Evolutionary conservation across 1,284 basidiomycete species (phyloP), one percentile per base, ranked within the genome.

Genomic region (Cutaneotrichosporon dermatis): DNA sequence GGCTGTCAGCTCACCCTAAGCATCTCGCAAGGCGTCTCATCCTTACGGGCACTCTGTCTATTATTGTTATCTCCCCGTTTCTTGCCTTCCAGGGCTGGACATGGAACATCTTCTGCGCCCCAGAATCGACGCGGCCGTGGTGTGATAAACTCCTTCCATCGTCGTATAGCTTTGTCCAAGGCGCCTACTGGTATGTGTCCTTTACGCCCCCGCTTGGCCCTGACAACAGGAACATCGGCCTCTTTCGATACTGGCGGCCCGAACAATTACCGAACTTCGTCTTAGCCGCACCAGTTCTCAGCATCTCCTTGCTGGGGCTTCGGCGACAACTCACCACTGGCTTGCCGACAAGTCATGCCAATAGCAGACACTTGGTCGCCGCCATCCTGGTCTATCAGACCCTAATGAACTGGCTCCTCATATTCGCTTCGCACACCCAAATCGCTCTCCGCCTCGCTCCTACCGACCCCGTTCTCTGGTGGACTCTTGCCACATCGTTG

Each of bases 251-350:
- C 77, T 99, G 92, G 92, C 86, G 87, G 0, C 58, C 80, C 4
- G 78, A 83, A 35, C 94, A 98, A 74, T 64, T 91, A 2, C 95
- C 95, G 37, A 97, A 98, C 76, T 90, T 98, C 73, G 59, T 88
- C 54, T 81, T 98, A 44, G 87, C 89, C 1, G 71, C 84, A 0
- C 95, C 95, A 0, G 83, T 89, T 0, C 80, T 91, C 48, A 44
- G 77, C 39, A 79, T 85, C 4, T 80, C 88, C 4, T 75, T 86
- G 35, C 63, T 61, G 35, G 60, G 60, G 3, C 16, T 54, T 7
- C 34, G 11, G 16, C n/a, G n/a, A 15, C 35, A 55, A 41, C 25
- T 58, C 13, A 12, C 35, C 34, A 35, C 8, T 3, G 6, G 39
- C 51, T 16, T 39, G 36, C 7, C 10, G 10, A 25, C 34, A 40